These are phyloP conservation scores for Emergomyces orientalis DNA, from an alignment of 2,329 filamentous ascomycete species.

Conservation along the genomic window DNA sequence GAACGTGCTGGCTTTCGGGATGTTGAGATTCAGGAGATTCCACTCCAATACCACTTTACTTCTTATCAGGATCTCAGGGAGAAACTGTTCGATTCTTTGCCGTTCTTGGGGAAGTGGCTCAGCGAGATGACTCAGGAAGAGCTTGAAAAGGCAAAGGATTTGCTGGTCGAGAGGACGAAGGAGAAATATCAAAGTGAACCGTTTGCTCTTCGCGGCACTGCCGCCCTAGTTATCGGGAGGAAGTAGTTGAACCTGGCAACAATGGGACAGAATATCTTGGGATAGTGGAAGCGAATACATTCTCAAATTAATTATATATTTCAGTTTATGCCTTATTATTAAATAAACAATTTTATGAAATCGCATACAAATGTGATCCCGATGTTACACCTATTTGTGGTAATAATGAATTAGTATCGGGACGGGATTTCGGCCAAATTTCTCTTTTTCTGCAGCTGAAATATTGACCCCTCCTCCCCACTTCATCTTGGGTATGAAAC, in stretches of 20 bases:
- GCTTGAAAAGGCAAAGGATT: background rate
- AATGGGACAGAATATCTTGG: background rate
- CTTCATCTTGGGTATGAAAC: background rate
- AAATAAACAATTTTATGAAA: background rate
- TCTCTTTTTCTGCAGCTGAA: background rate
- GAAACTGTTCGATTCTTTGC: constrained; percentile 1
- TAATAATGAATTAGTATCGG: background rate
- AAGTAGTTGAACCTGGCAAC: background rate
- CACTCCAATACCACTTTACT: background rate
- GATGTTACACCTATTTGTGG: background rate
- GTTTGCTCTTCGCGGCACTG: background rate
- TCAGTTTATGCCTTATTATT: no score
- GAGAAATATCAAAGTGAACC: background rate
- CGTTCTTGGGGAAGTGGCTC: constrained; percentile 4
- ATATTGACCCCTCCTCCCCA: background rate
- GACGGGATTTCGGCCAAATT: background rate
- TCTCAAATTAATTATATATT: background rate
- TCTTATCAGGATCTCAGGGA: background rate
- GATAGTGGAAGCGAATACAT: background rate
- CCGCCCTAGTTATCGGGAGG: background rate
- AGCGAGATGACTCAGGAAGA: background rate
- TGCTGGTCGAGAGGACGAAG: background rate
- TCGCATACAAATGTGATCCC: background rate
- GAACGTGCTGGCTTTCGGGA: constrained; percentile 5
- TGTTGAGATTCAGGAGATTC: background rate